Conservation (phyloP, 768 basidiomycete species). For the Calocera viscosa region DNA sequence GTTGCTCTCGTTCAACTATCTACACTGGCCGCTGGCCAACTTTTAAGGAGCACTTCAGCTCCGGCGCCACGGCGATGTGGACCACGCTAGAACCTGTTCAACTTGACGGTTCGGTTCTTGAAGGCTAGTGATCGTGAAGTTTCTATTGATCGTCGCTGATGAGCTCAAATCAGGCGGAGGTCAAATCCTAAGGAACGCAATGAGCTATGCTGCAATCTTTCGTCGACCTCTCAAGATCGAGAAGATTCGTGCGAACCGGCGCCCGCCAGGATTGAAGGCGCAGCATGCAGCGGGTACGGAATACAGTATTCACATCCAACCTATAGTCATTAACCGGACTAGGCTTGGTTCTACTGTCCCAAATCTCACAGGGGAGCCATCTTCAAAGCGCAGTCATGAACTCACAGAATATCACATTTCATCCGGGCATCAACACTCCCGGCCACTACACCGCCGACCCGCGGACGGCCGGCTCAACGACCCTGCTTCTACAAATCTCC, state of each 20-base stretch:
- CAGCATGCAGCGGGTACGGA: conserved; percentile 58
- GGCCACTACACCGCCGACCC: conserved; percentile 38
- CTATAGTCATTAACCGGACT: not conserved
- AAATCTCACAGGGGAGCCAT: conserved; percentile 42
- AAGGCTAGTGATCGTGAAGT: not conserved
- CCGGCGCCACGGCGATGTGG: not conserved
- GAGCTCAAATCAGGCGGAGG: conserved; percentile 39
- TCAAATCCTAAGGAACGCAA: conserved; percentile 57
- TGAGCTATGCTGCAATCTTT: conserved; percentile 53
- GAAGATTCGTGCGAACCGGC: conserved; percentile 48
- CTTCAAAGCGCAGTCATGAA: conserved; percentile 43
- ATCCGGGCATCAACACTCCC: conserved; percentile 36
- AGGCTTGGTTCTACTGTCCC: conserved; percentile 56
- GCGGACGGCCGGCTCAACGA: conserved; percentile 56
- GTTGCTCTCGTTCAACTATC: not conserved
- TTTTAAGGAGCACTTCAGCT: too few species aligned
- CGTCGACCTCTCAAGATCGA: conserved; percentile 46
- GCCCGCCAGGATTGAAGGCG: conserved; percentile 51
- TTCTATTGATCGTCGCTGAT: not conserved
- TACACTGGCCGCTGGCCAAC: too few species aligned
- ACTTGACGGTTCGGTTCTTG: not conserved
- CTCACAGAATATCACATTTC: conserved; percentile 44
- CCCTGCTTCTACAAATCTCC: conserved; percentile 57
- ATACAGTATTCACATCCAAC: not conserved
- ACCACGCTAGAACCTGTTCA: not conserved